Evolutionary conservation across 345 rosid genomes (phyloP).

Genomic region (Euclidium syriacum): DNA sequence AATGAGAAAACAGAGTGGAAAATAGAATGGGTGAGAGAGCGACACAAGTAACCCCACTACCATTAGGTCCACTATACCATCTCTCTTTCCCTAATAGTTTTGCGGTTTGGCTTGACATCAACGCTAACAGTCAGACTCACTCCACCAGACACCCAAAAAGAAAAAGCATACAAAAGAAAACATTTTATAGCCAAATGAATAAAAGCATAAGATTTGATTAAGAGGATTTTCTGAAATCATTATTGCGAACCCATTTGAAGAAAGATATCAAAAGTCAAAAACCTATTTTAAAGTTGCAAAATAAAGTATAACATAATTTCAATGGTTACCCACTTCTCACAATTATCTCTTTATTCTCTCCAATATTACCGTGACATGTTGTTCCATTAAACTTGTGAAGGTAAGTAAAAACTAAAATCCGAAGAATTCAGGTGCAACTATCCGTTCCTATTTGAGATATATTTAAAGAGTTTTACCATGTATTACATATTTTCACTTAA

Average conservation of each 20-base stretch:
- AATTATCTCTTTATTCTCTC: constrained; percentile 1
- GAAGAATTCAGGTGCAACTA: too few species aligned
- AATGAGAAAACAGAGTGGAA: constrained; percentile 12
- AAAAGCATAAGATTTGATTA: constrained; percentile 16
- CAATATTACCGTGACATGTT: neutral
- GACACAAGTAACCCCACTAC: constrained; percentile 82
- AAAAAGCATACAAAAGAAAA: constrained; percentile 1
- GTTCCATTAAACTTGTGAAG: constrained; percentile 7
- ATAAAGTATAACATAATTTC: constrained; percentile 25
- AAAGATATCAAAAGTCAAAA: constrained; percentile 4
- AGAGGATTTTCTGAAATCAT: constrained; percentile 36
- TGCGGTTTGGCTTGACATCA: constrained; percentile 79
- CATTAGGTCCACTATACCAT: constrained; percentile 27
- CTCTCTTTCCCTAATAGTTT: constrained; percentile 31
- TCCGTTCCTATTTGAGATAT: too few species aligned
- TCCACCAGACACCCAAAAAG: constrained; percentile 33
- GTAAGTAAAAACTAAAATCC: too few species aligned
- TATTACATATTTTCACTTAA: too few species aligned
- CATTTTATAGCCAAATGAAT: neutral
- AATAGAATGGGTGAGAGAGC: constrained; percentile 53
- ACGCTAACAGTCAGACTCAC: constrained; percentile 78
- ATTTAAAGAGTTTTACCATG: too few species aligned
- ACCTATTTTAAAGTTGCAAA: neutral
- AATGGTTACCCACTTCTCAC: constrained; percentile 36
- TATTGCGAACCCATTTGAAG: constrained; percentile 42